A percentile compares a stretch with the other conserved stretches of the same genome.
phyloP scores from a whole-genome alignment of 257 asterid species.

The Fraxinus pennsylvanica region DNA sequence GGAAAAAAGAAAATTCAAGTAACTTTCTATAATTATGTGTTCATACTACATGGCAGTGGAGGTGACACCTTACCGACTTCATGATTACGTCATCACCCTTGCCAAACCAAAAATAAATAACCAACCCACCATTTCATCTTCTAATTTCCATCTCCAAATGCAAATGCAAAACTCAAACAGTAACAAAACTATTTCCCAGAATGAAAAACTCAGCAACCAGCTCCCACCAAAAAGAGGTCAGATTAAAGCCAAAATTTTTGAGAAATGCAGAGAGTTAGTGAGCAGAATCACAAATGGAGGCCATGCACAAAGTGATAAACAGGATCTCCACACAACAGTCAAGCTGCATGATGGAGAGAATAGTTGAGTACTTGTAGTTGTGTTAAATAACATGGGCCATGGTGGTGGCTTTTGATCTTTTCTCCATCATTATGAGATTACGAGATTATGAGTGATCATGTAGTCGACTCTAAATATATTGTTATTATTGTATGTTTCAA shows the following conservation, averaged over 20 bases:
- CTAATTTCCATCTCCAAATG: not conserved
- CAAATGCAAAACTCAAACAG: slow-evolving; percentile 18
- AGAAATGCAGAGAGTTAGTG: slow-evolving; percentile 11
- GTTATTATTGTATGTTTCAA: not conserved
- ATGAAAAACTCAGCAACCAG: not conserved
- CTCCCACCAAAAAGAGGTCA: slow-evolving; percentile 41
- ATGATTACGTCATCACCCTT: not conserved
- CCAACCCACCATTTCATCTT: not conserved
- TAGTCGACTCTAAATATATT: not conserved
- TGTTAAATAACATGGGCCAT: no score
- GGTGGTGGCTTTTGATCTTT: not conserved
- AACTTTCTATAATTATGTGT: not conserved
- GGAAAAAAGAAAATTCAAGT: not conserved
- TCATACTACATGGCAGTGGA: not conserved
- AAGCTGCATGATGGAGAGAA: no score
- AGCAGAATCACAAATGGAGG: not conserved
- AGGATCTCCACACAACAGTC: not conserved
- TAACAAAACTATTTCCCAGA: not conserved
- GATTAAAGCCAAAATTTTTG: slow-evolving; percentile 30
- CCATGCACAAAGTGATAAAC: not conserved
- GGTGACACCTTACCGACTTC: not conserved
- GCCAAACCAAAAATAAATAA: not conserved
- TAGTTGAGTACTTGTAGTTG: no score
- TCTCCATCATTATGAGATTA: not conserved
- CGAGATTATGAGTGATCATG: not conserved